These are phyloP conservation scores for Scedosporium dehoogii DNA, from an alignment of 2,329 filamentous ascomycete genomes.

Conservation along the genomic window DNA sequence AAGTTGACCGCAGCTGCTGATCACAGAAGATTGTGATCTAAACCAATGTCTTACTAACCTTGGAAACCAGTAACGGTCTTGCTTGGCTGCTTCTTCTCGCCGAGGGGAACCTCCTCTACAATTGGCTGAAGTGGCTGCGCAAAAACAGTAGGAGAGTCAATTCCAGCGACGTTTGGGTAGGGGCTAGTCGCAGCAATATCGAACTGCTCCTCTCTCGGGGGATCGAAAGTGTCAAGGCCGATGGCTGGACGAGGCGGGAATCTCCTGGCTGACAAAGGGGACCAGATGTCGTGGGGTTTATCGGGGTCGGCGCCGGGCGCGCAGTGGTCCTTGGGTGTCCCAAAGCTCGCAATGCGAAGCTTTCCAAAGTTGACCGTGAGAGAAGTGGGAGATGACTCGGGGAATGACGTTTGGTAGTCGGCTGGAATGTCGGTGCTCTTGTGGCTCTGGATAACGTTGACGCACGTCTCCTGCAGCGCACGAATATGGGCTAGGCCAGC, in stretches of 20 bases:
- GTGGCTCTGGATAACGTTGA: constrained; percentile 2
- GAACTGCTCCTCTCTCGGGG: constrained; percentile 6
- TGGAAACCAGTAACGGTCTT: background rate
- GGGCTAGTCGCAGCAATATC: background rate
- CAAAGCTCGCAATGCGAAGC: constrained; percentile 8
- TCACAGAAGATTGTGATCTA: background rate
- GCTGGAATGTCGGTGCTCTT: background rate
- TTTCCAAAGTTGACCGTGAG: constrained; percentile 3
- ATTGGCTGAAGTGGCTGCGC: background rate
- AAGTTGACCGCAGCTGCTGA: no score
- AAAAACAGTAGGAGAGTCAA: background rate
- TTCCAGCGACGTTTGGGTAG: background rate
- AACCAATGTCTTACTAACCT: background rate
- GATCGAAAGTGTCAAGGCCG: constrained; percentile 22
- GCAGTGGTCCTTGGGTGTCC: constrained; percentile 6
- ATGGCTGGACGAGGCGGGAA: constrained; percentile 20
- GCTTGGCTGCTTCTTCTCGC: background rate
- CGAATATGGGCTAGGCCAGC: constrained; percentile 1
- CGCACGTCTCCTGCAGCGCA: constrained; percentile 5
- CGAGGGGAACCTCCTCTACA: background rate
- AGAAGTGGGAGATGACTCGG: background rate
- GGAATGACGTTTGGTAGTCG: constrained; percentile 3
- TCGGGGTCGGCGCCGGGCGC: constrained; percentile 9
- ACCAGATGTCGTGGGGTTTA: constrained; percentile 13
- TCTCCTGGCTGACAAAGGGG: constrained; percentile 8